A percentile compares a stretch with the other conserved stretches of the same genome.
Evolutionary conservation across 371 early-diverging fungal species (phyloP).

Genomic region (Rhizopus delemar): DNA sequence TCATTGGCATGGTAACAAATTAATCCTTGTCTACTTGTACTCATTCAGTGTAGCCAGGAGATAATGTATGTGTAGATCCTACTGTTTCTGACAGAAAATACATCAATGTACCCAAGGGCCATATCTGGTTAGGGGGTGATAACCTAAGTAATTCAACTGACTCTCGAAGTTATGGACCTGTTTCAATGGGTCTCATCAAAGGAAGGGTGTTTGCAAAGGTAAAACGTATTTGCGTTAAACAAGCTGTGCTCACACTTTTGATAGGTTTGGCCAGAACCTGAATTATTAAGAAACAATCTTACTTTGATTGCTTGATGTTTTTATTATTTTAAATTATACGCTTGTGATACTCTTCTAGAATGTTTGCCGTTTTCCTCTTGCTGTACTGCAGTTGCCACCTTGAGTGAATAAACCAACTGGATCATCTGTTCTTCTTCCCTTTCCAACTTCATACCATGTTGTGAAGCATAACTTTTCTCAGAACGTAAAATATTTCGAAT

Average conservation of each 20-base stretch:
- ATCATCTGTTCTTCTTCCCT: conserved; percentile 57
- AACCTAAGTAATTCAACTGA: conserved; percentile 81
- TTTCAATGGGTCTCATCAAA: conserved; percentile 75
- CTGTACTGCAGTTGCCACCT: conserved; percentile 28
- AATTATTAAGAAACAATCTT: conserved; percentile 22
- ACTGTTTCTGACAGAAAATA: conserved; percentile 55
- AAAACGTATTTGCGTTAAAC: conserved; percentile 10
- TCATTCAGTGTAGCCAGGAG: conserved; percentile 61
- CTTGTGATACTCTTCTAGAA: conserved; percentile 46
- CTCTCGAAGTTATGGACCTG: conserved; percentile 81
- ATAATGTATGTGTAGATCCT: conserved; percentile 70
- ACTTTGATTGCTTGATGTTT: background rate
- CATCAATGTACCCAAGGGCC: conserved; percentile 64
- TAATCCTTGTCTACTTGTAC: background rate
- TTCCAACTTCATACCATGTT: conserved; percentile 44
- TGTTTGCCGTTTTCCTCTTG: conserved; percentile 30
- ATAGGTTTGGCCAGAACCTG: conserved; percentile 43
- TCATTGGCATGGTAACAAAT: conserved; percentile 72
- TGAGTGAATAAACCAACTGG: conserved; percentile 50
- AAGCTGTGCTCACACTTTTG: conserved; percentile 5
- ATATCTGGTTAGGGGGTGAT: conserved; percentile 79
- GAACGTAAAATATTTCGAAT: conserved; percentile 48
- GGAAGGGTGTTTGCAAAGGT: conserved; percentile 77
- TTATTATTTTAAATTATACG: conserved; percentile 37
- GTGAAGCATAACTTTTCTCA: conserved; percentile 48